phyloP scores from a whole-genome alignment of 495 filamentous ascomycete genomes.

The Neurospora tetrasperma region DNA sequence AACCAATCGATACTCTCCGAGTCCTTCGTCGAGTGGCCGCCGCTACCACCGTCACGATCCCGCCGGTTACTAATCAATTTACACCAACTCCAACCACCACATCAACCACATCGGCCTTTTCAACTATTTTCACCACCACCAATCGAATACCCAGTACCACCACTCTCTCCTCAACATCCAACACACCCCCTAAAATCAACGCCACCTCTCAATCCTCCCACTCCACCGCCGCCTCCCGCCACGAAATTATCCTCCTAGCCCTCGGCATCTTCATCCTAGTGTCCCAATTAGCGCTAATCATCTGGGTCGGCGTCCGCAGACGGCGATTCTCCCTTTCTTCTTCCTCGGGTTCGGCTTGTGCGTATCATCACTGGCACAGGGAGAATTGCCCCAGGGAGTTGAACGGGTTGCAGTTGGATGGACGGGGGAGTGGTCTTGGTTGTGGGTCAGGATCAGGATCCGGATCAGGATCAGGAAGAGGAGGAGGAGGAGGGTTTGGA shows the following conservation, averaged over 20 bases:
- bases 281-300: conserved; percentile 1
- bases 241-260: conserved; percentile 13
- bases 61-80: not conserved
- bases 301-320: conserved; percentile 5
- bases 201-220: not conserved
- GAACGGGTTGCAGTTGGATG: not conserved
- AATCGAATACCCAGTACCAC: no score
- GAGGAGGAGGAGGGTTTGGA: not conserved
- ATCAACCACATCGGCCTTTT: not conserved
- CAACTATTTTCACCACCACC: not conserved
- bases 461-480: not conserved
- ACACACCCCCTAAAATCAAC: not conserved
- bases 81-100: not conserved
- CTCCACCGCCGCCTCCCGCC: conserved; percentile 1
- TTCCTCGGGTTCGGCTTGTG: not conserved
- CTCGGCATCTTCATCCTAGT: conserved; percentile 8
- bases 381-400: not conserved
- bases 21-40: not conserved
- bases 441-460: not conserved
- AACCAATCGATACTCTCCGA: not conserved
- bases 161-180: no score
- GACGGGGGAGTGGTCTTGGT: not conserved
- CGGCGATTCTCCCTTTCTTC: not conserved
- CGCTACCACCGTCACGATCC: not conserved
- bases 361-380: not conserved